Conservation (phyloP, 306 rosid species). For the Quercus mongolica region DNA sequence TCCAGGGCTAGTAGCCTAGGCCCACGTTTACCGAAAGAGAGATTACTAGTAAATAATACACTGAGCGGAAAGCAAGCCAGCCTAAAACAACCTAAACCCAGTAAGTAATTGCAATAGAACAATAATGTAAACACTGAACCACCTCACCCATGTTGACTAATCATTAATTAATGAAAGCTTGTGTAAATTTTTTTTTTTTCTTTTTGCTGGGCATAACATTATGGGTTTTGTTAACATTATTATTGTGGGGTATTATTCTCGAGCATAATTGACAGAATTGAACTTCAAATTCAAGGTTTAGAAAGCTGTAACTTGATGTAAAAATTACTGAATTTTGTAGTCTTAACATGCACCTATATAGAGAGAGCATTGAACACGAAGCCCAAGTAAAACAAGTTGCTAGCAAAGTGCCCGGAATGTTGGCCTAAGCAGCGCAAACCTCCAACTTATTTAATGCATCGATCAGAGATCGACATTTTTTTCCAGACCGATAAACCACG, state of each 20-base stretch:
- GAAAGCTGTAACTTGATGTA: neutral
- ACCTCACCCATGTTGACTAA: conserved; percentile 32
- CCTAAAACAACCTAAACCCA: neutral
- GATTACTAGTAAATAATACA: neutral
- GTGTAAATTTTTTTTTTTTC: conserved; percentile 18
- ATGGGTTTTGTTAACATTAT: neutral
- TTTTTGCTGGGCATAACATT: conserved; percentile 27
- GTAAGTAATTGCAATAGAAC: conserved; percentile 8
- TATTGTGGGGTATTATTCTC: neutral
- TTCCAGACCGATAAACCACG: conserved; percentile 20
- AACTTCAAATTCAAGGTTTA: neutral
- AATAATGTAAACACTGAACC: conserved; percentile 32
- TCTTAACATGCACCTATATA: neutral
- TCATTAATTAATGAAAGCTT: conserved; percentile 4
- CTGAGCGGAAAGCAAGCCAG: neutral
- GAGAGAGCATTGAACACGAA: conserved; percentile 4
- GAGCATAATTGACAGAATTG: neutral
- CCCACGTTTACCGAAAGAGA: conserved; percentile 22
- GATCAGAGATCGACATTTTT: conserved; percentile 24
- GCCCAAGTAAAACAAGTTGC: conserved; percentile 3
- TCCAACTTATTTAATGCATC: conserved; percentile 8
- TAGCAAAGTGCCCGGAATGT: conserved; percentile 21
- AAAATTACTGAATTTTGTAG: no score
- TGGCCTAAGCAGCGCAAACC: conserved; percentile 27
- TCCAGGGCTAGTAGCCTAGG: conserved; percentile 27